These are phyloP conservation scores for Corrigiola litoralis DNA, from an alignment of 179 eudicot genomes.

Conservation along the genomic window DNA sequence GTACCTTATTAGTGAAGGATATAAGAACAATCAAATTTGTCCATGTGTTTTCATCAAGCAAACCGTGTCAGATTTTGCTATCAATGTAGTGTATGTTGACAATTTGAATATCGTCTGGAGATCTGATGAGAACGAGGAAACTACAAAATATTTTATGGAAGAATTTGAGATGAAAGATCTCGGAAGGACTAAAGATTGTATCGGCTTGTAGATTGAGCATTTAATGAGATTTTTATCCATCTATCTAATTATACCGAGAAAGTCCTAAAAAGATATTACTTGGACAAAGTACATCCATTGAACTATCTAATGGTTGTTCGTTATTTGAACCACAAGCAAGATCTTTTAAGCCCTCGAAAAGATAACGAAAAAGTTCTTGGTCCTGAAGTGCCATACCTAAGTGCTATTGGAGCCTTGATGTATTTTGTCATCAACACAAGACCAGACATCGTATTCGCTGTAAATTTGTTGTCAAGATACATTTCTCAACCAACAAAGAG, in stretches of 20 bases:
- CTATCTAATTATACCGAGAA: background rate
- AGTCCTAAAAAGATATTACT: background rate
- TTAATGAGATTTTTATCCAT: background rate
- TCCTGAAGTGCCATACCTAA: background rate
- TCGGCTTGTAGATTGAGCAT: background rate
- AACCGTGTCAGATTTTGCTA: background rate
- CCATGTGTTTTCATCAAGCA: background rate
- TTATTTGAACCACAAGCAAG: background rate
- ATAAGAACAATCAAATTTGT: background rate
- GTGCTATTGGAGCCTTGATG: background rate
- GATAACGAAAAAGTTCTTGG: constrained; percentile 1
- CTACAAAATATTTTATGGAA: background rate
- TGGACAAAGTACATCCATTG: background rate
- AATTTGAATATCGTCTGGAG: background rate
- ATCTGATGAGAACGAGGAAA: background rate
- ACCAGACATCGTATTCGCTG: too few relatives aligned
- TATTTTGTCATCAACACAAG: too few relatives aligned
- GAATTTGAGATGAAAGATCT: background rate
- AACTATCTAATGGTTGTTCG: background rate
- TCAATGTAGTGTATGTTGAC: too few relatives aligned
- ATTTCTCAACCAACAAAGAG: too few relatives aligned
- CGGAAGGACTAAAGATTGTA: background rate
- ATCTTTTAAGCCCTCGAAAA: background rate
- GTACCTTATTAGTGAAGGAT: background rate
- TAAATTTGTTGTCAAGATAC: too few relatives aligned